Evolutionary conservation across 129 eudicot genomes (phyloP).

Genomic region (Saposhnikovia divaricata): DNA sequence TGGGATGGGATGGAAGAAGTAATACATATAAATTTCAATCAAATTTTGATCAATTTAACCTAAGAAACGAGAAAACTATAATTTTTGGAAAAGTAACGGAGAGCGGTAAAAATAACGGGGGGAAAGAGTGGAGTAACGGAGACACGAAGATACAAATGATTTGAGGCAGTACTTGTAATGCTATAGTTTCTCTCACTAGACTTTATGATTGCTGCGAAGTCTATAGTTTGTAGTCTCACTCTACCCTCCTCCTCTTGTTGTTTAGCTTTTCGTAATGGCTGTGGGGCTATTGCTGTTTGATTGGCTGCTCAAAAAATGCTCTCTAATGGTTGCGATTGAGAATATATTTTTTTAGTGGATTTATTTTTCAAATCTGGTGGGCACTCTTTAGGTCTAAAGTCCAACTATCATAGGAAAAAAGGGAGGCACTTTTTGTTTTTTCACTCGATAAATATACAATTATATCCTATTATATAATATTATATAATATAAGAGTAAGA

Average conservation of each 20-base stretch:
- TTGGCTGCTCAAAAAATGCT: slow-evolving; percentile 24
- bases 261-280: not conserved
- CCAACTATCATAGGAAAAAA: not conserved
- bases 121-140: not conserved
- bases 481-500: too few species aligned
- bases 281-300: not conserved
- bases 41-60: too few species aligned
- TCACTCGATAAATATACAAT: too few species aligned
- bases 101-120: not conserved
- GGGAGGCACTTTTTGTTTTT: not conserved
- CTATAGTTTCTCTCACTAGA: not conserved
- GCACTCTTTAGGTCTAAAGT: slow-evolving; percentile 1
- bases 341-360: not conserved
- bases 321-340: not conserved
- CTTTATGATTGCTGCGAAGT: not conserved
- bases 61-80: too few species aligned
- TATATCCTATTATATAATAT: too few species aligned
- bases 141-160: not conserved
- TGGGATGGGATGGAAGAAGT: too few species aligned
- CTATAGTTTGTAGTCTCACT: not conserved
- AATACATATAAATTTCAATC: too few species aligned
- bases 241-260: not conserved
- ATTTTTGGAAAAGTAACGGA: not conserved
- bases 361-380: not conserved
- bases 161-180: not conserved